Conservation (phyloP, 2,329 filamentous ascomycete genomes). For the Alternaria arbusti region DNA sequence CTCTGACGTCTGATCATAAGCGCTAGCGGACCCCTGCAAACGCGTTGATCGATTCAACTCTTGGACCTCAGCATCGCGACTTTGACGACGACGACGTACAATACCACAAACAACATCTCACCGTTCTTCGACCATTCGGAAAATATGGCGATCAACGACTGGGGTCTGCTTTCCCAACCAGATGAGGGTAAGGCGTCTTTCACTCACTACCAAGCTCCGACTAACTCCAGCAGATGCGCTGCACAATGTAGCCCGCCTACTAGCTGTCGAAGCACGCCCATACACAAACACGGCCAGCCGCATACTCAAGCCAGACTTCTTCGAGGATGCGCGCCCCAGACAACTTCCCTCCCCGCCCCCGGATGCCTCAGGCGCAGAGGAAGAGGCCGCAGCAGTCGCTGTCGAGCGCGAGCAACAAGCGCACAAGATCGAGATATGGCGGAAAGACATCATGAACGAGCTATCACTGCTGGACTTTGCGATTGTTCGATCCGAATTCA, state of each 20-base stretch:
- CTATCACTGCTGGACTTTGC: conserved; percentile 87
- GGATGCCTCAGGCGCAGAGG: conserved; percentile 58
- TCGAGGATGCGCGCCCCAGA: conserved; percentile 63
- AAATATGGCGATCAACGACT: conserved; percentile 58
- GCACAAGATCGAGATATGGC: conserved; percentile 70
- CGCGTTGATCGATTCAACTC: conserved; percentile 1
- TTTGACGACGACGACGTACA: neutral
- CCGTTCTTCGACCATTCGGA: neutral
- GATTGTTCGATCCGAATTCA: conserved; percentile 86
- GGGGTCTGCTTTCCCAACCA: conserved; percentile 73
- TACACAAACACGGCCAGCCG: conserved; percentile 89
- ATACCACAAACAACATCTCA: neutral
- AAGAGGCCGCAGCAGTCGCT: conserved; percentile 53
- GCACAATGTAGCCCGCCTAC: conserved; percentile 78
- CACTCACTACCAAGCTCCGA: neutral
- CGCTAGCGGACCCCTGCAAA: conserved; percentile 5
- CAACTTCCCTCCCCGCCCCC: conserved; percentile 71
- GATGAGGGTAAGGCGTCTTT: conserved; percentile 61
- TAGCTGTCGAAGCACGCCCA: conserved; percentile 89
- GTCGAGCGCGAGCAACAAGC: conserved; percentile 58
- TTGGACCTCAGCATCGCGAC: conserved; percentile 11
- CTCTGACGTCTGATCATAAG: conserved; percentile 17
- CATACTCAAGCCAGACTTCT: conserved; percentile 71
- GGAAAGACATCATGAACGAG: conserved; percentile 84
- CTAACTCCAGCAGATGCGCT: conserved; percentile 67